Base-by-base conservation (phyloP, 768 basidiomycete species). In the Trametes maxima region DNA sequence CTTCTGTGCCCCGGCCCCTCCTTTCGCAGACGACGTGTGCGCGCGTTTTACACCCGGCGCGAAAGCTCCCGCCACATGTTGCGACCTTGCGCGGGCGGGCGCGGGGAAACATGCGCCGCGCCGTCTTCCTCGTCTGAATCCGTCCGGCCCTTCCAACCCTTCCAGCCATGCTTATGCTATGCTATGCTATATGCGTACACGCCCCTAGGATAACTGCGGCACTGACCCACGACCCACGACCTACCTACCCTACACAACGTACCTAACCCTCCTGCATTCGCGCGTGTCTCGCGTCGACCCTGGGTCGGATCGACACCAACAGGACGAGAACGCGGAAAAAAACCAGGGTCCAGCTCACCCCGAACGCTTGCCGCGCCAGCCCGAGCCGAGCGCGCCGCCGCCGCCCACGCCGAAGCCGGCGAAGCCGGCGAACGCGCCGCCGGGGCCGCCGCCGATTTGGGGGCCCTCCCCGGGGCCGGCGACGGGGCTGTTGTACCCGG, bases 401-500 rank as follows among this genome's bases (percentile, higher is more conserved):
- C 73, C 73, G 5, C 80, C 80, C 1, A 80, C 74, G 12, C 80
- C 81, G 60, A 83, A 83, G 57, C 72, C 75, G 11, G 79, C 81
- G 60, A 83, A 83, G 57, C 72, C 75, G 11, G 79, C 79, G 54
- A 84, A 84, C 3, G 81, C 79, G 11, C 79, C 79, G 35, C 73
- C 76, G 11, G 74, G 73, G n/a, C 55, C 68, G 24, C 36, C 51
- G 21, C 59, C 39, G 39, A 75, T 70, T 49, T 68, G 70, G 8
- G 70, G 60, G 17, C 64, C 69, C 37, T 72, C 73, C 12, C 70
- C 63, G 8, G 72, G 66, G 11, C 61, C 67, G 8, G 64, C 58
- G 56, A 69, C 70, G 56, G 65, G 68, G 65, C 72, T 75, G 57
- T 60, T 67, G 62, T 62, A 65, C 47, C 73, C 63, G 33, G 57